phyloP scores from a whole-genome alignment of 495 filamentous ascomycete species.

The Xylaria castorea region DNA sequence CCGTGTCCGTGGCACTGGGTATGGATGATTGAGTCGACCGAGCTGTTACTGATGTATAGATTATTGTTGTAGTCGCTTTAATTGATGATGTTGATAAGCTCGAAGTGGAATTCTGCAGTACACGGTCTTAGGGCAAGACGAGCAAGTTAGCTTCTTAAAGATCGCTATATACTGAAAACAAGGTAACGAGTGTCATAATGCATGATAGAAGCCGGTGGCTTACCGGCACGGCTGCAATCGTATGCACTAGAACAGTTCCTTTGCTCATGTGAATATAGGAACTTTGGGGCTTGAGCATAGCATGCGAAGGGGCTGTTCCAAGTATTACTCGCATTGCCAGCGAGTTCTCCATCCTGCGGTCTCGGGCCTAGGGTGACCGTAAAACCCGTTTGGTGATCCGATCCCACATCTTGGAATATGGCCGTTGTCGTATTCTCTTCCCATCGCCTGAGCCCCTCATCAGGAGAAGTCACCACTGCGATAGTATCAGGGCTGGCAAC shows the following conservation, averaged over 20 bases:
- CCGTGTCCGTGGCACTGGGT: not conserved
- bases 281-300: slow-evolving; percentile 3
- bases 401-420: not conserved
- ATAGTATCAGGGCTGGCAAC: not conserved
- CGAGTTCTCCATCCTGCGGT: not conserved
- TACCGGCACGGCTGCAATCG: slow-evolving; percentile 7
- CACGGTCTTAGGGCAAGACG: not conserved
- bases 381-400: not conserved
- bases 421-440: not conserved
- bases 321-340: slow-evolving; percentile 7
- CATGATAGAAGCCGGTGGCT: not conserved
- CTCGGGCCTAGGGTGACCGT: not conserved
- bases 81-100: not conserved
- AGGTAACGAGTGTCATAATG: not conserved
- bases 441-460: not conserved
- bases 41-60: not conserved
- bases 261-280: not conserved
- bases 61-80: not conserved
- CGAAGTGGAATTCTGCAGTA: not conserved
- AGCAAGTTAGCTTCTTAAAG: not conserved
- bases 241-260: slow-evolving; percentile 2
- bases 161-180: not conserved
- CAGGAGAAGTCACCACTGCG: not conserved
- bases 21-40: not conserved
- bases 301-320: not conserved